Conservation (phyloP, 2,329 filamentous ascomycete genomes). For the Pestalotiopsis sp. region DNA sequence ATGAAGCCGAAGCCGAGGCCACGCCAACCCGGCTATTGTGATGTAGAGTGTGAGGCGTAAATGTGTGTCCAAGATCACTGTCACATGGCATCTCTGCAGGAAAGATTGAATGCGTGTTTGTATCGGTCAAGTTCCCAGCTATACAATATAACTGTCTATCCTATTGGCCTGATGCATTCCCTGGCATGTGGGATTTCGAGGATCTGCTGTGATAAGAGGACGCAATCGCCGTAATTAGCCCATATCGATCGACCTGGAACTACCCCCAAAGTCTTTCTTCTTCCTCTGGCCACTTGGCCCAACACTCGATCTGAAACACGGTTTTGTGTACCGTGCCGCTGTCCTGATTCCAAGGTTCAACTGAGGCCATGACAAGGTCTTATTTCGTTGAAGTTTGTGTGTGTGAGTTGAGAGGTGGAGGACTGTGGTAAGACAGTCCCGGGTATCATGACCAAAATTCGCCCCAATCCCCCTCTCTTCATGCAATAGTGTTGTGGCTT, state of each 20-base stretch:
- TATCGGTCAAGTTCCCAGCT: background rate
- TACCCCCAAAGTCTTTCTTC: background rate
- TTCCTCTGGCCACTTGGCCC: background rate
- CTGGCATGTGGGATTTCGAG: background rate
- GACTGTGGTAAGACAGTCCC: background rate
- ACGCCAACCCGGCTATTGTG: background rate
- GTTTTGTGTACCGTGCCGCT: background rate
- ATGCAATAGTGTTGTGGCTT: slow-evolving; percentile 2
- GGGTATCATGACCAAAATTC: slow-evolving; percentile 12
- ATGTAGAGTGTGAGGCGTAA: background rate
- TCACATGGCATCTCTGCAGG: background rate
- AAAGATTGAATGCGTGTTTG: background rate
- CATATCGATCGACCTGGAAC: background rate
- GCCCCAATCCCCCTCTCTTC: background rate
- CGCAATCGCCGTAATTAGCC: background rate
- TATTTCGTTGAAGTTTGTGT: background rate
- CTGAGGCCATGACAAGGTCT: background rate
- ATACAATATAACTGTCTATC: background rate
- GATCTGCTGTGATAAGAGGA: background rate
- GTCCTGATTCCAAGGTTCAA: background rate
- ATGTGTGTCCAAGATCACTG: background rate
- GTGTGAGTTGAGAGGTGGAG: slow-evolving; percentile 6
- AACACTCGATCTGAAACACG: background rate
- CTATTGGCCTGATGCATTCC: background rate
- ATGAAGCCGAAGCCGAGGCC: background rate